Percentiles rank a stretch among this genome's conserved stretches.
Conservation (phyloP, 1,139 yeast genomes). For the Saccharomycopsis hybrid region DNA sequence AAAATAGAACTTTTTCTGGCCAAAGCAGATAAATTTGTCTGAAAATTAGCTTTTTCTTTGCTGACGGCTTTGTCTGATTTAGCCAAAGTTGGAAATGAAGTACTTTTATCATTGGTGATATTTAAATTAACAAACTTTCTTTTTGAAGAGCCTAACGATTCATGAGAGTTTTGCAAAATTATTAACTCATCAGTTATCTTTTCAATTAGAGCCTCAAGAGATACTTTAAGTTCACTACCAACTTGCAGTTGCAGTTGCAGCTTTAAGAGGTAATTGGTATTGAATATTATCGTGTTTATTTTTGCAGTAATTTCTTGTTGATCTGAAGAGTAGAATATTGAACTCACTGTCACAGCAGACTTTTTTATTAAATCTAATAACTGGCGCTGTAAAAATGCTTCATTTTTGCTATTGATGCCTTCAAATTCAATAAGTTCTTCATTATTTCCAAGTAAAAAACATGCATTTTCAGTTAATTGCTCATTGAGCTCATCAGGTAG, state of each 20-base stretch:
- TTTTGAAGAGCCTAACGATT: neutral
- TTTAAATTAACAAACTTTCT: slow-evolving; percentile 2
- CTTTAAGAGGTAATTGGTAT: slow-evolving; percentile 1
- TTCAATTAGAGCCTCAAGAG: neutral
- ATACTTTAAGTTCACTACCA: neutral
- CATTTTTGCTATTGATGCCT: too few species aligned
- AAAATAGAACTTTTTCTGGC: neutral
- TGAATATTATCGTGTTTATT: slow-evolving; percentile 3
- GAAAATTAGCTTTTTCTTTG: too few species aligned
- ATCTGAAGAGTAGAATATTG: slow-evolving; percentile 9
- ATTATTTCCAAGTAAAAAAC: slow-evolving; percentile 8
- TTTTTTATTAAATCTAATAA: neutral
- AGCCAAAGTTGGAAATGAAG: slow-evolving; percentile 8
- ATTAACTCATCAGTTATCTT: slow-evolving; percentile 7
- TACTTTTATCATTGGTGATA: slow-evolving; percentile 2
- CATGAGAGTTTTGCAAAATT: slow-evolving; percentile 3
- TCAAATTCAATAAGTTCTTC: neutral
- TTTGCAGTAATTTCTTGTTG: slow-evolving; percentile 6
- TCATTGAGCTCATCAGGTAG: neutral
- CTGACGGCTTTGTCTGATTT: neutral
- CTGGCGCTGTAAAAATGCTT: neutral
- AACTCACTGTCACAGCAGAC: neutral
- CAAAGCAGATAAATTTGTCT: neutral
- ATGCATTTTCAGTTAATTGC: neutral
- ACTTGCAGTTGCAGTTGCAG: neutral